Evolutionary conservation across 1,284 basidiomycete genomes (phyloP), one percentile per base, ranked within the genome.

Genomic region (Cystobasidiaceae sp.): DNA sequence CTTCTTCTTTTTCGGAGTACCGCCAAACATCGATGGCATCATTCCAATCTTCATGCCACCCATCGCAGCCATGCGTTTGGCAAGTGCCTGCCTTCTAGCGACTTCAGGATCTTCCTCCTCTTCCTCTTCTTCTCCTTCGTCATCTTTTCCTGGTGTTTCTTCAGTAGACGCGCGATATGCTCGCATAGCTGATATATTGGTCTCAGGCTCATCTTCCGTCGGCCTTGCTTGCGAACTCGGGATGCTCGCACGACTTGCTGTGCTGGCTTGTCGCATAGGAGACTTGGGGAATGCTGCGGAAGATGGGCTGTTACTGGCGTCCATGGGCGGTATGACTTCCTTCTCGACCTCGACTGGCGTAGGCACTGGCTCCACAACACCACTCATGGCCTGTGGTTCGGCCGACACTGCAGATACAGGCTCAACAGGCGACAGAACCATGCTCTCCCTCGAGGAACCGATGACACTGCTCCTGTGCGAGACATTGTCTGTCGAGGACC

Each of bases 11-110:
- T 84, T 82, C 71, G 84, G 83, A 70, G 49, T 52, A n/a, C 55
- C 54, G 8, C 82, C 84, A 77, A 86, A 84, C 54, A 85, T 78
- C 43, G 86, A 86, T 2, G 85, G 84, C 0, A 78, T 83, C 86
- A 90, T 87, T 3, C 91, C 90, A 39, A 93, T 82, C 68, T 88
- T 83, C 45, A 90, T 85, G 37, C 89, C 92, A 30, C 89, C 92
- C 11, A 92, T 82, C 71, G 86, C 86, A 62, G 89, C 91, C 90
- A 93, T 92, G 63, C 90, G 83, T 30, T 87, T 90, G 30, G 90
- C 91, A 72, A 92, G 86, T 17, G 85, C 86, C 8, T 87, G 86
- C 45, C 88, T 84, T 55, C 87, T 84, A 71, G 86, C 84, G 56
- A 86, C 81, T 75, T 90, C 90, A 69, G 89, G 87, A 57, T 89